Percentiles rank a stretch among this genome's conserved stretches.
Conservation (phyloP, 1,284 basidiomycete genomes). For the Pholiota adiposa region DNA sequence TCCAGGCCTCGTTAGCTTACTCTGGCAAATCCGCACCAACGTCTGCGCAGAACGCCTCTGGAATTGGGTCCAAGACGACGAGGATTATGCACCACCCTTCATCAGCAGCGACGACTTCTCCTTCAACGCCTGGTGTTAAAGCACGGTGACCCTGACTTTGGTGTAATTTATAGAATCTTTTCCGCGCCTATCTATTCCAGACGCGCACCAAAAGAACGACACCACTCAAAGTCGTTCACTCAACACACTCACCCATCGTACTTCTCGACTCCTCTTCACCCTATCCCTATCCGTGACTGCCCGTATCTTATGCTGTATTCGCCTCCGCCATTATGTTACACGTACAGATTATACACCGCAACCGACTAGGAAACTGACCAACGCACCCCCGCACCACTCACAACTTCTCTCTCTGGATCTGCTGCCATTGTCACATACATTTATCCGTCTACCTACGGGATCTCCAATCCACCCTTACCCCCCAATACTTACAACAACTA, state of each 20-base stretch:
- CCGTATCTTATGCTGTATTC: background rate
- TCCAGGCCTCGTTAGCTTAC: background rate
- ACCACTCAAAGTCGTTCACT: background rate
- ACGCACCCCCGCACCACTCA: background rate
- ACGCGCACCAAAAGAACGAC: background rate
- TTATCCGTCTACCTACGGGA: background rate
- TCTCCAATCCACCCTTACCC: background rate
- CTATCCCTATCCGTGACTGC: background rate
- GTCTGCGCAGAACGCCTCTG: background rate
- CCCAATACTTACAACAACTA: no score
- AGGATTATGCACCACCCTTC: conserved; percentile 21
- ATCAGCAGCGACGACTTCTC: conserved; percentile 1
- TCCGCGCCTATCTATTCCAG: no score
- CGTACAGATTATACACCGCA: background rate
- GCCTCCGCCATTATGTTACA: background rate
- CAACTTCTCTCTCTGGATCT: background rate
- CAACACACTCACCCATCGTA: background rate
- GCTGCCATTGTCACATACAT: background rate
- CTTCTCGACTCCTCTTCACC: no score
- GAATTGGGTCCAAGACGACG: conserved; percentile 25
- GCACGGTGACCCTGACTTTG: conserved; percentile 12
- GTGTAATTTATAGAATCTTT: background rate
- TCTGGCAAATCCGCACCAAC: conserved; percentile 2
- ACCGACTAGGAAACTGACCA: background rate
- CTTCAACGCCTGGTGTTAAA: conserved; percentile 18